These are phyloP conservation scores for Alternaria viburni DNA, from an alignment of 2,329 filamentous ascomycete species.

Conservation along the genomic window DNA sequence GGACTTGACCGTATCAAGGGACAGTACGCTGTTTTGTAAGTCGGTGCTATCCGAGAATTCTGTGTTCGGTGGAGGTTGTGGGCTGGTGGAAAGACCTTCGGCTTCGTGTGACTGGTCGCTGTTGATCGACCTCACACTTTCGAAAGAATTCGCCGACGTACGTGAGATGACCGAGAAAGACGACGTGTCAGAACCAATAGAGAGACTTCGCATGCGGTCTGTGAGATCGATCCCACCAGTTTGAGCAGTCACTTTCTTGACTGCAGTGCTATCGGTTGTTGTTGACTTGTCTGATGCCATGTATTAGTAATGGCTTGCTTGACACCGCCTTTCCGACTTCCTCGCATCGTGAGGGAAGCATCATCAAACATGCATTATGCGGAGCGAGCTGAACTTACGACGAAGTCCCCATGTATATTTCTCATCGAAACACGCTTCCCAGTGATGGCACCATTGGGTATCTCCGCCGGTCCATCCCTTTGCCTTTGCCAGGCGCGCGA, in stretches of 20 bases:
- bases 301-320: background rate
- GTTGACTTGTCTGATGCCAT: background rate
- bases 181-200: conserved; percentile 18
- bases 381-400: conserved; percentile 7
- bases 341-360: background rate
- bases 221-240: background rate
- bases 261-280: background rate
- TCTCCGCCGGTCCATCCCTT: conserved; percentile 28
- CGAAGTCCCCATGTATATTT: conserved; percentile 13
- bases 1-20: background rate
- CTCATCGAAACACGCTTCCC: conserved; percentile 26
- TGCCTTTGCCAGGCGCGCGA: conserved; percentile 26
- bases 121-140: conserved; percentile 7
- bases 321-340: background rate
- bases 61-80: background rate
- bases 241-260: background rate
- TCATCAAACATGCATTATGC: background rate
- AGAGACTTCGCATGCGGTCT: conserved; percentile 18
- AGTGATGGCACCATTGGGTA: conserved; percentile 19
- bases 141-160: conserved; percentile 19
- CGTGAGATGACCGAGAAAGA: conserved; percentile 24
- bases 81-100: background rate
- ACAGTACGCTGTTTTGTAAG: background rate
- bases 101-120: background rate
- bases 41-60: background rate